phyloP scores from a whole-genome alignment of 1,284 basidiomycete genomes.

The Tremellales sp. region DNA sequence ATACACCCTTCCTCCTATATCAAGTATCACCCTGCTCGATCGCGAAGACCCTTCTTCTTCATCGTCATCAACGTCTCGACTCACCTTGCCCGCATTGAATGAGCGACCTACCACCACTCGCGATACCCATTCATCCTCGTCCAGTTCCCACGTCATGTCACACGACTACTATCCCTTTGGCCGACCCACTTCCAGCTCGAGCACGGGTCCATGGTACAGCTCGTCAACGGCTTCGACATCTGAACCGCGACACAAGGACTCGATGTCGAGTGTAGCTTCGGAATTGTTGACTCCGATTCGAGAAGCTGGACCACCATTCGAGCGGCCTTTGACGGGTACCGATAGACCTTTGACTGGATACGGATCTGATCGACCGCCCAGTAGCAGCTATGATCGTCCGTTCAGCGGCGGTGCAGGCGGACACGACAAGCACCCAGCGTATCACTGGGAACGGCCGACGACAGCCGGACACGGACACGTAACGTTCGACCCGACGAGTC shows the following conservation, averaged over 20 bases:
- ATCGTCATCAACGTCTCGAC: not conserved
- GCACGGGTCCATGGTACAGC: conserved; percentile 6
- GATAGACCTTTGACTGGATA: not conserved
- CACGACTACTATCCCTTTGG: conserved; percentile 11
- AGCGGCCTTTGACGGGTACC: not conserved
- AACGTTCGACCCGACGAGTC: not conserved
- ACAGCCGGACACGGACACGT: not conserved
- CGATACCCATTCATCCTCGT: not conserved
- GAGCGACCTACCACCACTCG: conserved; percentile 1
- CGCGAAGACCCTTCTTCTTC: conserved; percentile 5
- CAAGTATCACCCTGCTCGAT: conserved; percentile 10
- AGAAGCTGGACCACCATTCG: not conserved
- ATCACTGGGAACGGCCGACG: not conserved
- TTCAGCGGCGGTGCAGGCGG: too few species aligned
- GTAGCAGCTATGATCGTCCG: not conserved
- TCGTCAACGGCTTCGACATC: conserved; percentile 5
- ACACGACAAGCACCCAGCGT: not conserved
- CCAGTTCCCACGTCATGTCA: conserved; percentile 7
- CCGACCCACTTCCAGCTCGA: conserved; percentile 10
- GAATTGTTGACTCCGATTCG: not conserved
- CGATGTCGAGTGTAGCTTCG: not conserved
- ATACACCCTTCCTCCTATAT: conserved; percentile 13
- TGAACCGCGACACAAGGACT: conserved; percentile 5
- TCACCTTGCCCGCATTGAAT: conserved; percentile 10
- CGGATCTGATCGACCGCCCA: not conserved